These are phyloP conservation scores for Rubia yunnanensis DNA, from an alignment of 257 asterid species.

Conservation along the genomic window DNA sequence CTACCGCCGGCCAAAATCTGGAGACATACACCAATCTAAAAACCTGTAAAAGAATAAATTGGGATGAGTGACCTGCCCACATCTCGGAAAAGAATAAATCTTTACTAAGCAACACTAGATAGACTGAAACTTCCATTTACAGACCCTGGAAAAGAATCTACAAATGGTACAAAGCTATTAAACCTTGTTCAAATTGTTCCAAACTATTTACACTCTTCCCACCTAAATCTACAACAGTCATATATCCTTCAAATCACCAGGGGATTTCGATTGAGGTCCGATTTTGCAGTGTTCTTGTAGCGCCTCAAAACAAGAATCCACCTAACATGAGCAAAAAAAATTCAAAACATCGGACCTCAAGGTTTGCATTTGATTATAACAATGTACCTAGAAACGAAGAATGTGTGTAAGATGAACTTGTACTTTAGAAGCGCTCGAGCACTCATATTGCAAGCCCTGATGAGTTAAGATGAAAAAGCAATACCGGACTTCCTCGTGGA, in stretches of 20 bases:
- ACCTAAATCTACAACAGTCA: conserved; percentile 3
- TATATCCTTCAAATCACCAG: conserved; percentile 10
- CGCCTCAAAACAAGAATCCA: conserved; percentile 70
- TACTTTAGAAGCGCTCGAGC: conserved; percentile 68
- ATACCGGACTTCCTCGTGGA: conserved; percentile 51
- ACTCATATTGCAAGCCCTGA: conserved; percentile 85
- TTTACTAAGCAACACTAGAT: too few species aligned
- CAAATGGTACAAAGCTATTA: conserved; percentile 1
- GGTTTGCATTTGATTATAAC: neutral
- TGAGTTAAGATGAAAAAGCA: conserved; percentile 74
- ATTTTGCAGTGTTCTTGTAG: conserved; percentile 38
- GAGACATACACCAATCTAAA: too few species aligned
- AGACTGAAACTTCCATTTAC: too few species aligned
- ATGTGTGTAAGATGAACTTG: conserved; percentile 28
- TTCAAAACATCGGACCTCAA: neutral
- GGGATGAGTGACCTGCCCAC: too few species aligned
- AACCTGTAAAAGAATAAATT: too few species aligned
- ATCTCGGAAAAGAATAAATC: too few species aligned
- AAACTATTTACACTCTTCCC: conserved; percentile 5
- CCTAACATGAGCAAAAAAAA: conserved; percentile 29
- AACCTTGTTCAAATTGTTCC: neutral
- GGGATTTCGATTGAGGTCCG: conserved; percentile 23
- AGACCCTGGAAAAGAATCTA: too few species aligned
- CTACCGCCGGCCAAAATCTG: too few species aligned
- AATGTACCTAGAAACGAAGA: neutral